Conservation (phyloP, 352 stramenopile species). For the Phytopythium aichiense region DNA sequence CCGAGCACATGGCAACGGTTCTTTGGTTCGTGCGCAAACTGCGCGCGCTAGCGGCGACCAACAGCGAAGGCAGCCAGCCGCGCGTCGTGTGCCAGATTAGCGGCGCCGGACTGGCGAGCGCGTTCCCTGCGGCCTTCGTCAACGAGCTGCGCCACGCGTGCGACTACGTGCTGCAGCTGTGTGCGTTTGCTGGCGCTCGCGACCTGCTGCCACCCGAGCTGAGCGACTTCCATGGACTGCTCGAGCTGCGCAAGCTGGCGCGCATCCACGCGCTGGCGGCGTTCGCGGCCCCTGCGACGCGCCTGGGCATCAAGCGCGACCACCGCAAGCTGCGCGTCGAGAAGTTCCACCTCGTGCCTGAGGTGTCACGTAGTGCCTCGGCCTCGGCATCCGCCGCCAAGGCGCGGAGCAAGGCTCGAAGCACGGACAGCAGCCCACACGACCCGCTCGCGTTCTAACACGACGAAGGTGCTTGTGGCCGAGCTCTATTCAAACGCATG, state of each 20-base stretch:
- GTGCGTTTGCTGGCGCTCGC: conserved; percentile 48
- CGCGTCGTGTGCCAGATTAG: conserved; percentile 25
- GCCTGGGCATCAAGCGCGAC: conserved; percentile 62
- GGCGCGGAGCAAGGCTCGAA: conserved; percentile 8
- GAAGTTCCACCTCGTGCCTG: conserved; percentile 69
- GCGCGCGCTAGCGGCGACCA: conserved; percentile 16
- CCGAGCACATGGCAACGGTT: conserved; percentile 37
- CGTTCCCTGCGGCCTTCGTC: conserved; percentile 23
- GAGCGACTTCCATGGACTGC: conserved; percentile 51
- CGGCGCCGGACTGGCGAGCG: conserved; percentile 18
- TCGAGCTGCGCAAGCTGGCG: conserved; percentile 56
- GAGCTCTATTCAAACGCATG: not conserved
- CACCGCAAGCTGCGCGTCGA: conserved; percentile 73
- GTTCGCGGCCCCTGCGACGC: conserved; percentile 47
- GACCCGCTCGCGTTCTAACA: conserved; percentile 24
- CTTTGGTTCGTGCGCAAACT: conserved; percentile 34
- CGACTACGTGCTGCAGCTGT: conserved; percentile 59
- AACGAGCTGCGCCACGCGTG: conserved; percentile 48
- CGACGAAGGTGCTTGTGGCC: not conserved
- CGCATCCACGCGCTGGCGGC: conserved; percentile 50
- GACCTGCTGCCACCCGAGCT: conserved; percentile 58
- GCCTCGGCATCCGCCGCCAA: conserved; percentile 1
- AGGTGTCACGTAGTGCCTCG: conserved; percentile 44
- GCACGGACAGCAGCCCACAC: not conserved
- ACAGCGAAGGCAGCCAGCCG: not conserved